A percentile compares a stretch with the other conserved stretches of the same genome.
These are phyloP conservation scores for Vigna nakashimae DNA, from an alignment of 306 rosid species.

Conservation along the genomic window DNA sequence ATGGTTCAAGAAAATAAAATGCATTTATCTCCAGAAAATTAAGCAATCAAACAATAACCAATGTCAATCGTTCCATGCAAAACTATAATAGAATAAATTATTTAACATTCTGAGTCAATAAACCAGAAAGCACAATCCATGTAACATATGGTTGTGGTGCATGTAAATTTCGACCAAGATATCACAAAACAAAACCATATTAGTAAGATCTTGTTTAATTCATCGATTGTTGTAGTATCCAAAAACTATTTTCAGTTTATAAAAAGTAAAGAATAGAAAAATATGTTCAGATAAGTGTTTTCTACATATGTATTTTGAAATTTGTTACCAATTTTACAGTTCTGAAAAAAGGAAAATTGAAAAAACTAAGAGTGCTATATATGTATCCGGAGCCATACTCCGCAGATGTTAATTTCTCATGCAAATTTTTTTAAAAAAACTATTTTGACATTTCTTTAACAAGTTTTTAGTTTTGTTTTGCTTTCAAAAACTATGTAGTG, in stretches of 20 bases:
- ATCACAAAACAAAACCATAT: neutral
- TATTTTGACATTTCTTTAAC: neutral
- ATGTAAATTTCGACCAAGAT: conserved; percentile 5
- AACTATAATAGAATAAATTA: conserved; percentile 24
- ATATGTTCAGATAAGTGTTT: neutral
- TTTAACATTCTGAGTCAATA: conserved; percentile 18
- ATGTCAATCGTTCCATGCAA: conserved; percentile 1
- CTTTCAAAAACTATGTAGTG: neutral
- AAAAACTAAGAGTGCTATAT: neutral
- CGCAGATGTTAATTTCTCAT: neutral
- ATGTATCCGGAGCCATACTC: neutral
- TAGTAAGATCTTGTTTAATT: neutral
- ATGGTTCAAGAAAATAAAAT: neutral
- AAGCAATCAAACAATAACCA: conserved; percentile 14
- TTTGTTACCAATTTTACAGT: neutral
- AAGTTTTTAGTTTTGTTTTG: neutral
- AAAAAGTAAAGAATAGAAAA: neutral
- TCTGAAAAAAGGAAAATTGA: neutral
- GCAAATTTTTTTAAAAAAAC: neutral
- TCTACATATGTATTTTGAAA: neutral
- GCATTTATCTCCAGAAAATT: conserved; percentile 18
- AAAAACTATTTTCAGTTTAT: neutral
- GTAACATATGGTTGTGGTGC: neutral
- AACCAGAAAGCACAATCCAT: conserved; percentile 11
- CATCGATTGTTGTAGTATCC: neutral